Base-by-base conservation (phyloP, 768 basidiomycete species). In the Hygrocybe coccinea region DNA sequence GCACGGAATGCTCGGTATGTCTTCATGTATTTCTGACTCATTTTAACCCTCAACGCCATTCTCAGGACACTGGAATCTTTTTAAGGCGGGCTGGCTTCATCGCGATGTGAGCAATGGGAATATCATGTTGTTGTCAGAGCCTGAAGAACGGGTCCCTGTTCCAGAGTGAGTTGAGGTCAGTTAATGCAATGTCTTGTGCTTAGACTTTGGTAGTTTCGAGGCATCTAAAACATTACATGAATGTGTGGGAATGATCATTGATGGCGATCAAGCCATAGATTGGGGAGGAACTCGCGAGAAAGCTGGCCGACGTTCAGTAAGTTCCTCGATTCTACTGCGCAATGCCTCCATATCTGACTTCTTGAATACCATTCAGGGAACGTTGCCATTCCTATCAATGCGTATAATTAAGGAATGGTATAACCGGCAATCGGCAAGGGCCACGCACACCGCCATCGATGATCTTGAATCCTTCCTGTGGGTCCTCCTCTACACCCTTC, bases 51-150 rank as follows among this genome's bases (percentile, higher is more conserved):
- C 54, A 10, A 17, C 34, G 14, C 15, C 24, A 14, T 34, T 24
- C 29, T 5, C 25, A 56, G 50, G 56, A 15, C 50, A 56, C 35
- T 52, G 50, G 50, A 49, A 39, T 19, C 29, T 52, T 19, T 52
- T 52, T 24, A 44, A 43, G 44, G 24, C 21, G 24, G 25, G 41
- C 21, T 56, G 44, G 17, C 22, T 56, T 11, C 56, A 56, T 37
- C 37, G 50, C 21, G 56, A 56, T 45, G 35, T 56, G 29, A 56
- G 56, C 44, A 51, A 19, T 21, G 56, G 56, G n/a, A 56, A 56
- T 43, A 50, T 56, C 25, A 43, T 56, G 33, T n/a, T 52, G 21
- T 29, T 56, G 48, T n/a, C 11, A 34, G 29, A 50, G 21, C 21
- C 21, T 25, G 21, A 29, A 34, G 5, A 25, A 37, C 50, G 56